Evolutionary conservation across 495 filamentous ascomycete genomes (phyloP), one percentile per base, ranked within the genome.

Genomic region (Durotheca rogersii): DNA sequence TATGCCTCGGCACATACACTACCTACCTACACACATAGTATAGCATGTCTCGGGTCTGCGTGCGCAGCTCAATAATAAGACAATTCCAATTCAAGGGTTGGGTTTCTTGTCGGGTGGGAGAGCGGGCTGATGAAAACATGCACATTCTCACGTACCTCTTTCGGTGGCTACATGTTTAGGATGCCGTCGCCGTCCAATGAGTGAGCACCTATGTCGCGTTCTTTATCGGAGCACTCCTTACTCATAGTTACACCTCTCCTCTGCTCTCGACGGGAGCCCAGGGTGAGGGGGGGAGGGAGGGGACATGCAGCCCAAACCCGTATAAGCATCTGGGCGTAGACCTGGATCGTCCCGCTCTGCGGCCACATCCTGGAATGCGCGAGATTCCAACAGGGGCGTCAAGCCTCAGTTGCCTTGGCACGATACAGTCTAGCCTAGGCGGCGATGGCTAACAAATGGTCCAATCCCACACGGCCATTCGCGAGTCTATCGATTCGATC

Each of bases 391-490:
- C 49, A 41, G 44, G 55, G 44, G 39, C 34, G 12, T 5, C 39
- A 18, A 23, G 32, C 45, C 40, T 58, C 17, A 25, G 41, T 49
- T 53, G 36, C 40, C 44, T 53, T 58, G 56, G 49, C 56, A 58
- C 35, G 35, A 17, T 21, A 30, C 31, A 35, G 20, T 31, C 45
- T 44, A 34, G 18, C 23, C 15, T 43, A 1, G 4, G 23, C 9
- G 23, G 23, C 4, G 23, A 9, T 27, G 23, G 23, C 23, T 27
- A 27, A 27, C 23, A 27, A n/a, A 27, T 9, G 23, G 23, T 27
- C 23, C 23, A 27, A 27, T 27, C 23, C 23, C 23, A 27, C 4
- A 9, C 9, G 23, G 4, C 9, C 9, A 4, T 27, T 27, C 23
- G 4, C 9, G 7, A 50, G 44, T 49, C 41, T 53, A 40, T 12